Conservation (phyloP, 176 grass and related monocot genomes). For the Tillandsia leiboldiana region DNA sequence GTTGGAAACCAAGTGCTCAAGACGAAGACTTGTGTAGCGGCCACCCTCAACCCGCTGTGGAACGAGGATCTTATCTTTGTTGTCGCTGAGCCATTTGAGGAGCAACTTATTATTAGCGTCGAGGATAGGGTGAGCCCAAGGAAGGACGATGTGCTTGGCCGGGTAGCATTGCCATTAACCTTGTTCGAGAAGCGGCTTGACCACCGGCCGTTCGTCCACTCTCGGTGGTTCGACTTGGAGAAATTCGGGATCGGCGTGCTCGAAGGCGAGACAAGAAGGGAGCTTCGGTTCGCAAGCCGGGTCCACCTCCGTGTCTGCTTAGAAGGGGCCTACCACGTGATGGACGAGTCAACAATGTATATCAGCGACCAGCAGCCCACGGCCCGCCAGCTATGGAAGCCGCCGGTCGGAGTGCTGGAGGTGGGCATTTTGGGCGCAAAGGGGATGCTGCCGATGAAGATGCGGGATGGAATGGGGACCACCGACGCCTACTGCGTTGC, state of each 20-base stretch:
- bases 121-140: constrained; percentile 51
- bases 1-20: constrained; percentile 76
- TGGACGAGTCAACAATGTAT: constrained; percentile 96
- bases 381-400: constrained; percentile 69
- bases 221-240: constrained; percentile 82
- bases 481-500: constrained; percentile 85
- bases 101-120: constrained; percentile 64
- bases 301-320: constrained; percentile 64
- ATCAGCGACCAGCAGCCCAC: constrained; percentile 78
- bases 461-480: constrained; percentile 41
- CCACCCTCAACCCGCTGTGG: constrained; percentile 61
- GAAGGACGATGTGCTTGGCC: constrained; percentile 78
- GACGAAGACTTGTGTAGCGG: constrained; percentile 31
- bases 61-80: constrained; percentile 91
- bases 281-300: constrained; percentile 69
- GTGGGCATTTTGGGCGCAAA: constrained; percentile 66
- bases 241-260: constrained; percentile 48
- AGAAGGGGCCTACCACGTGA: constrained; percentile 86
- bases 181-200: constrained; percentile 76
- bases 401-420: constrained; percentile 62
- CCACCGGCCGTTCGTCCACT: constrained; percentile 62
- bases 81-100: constrained; percentile 91
- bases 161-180: constrained; percentile 38
- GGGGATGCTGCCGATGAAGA: constrained; percentile 69
- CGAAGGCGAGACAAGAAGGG: constrained; percentile 76